These are phyloP conservation scores for Insectozyma bohioensis DNA, from an alignment of 1,139 yeast species.

Conservation along the genomic window DNA sequence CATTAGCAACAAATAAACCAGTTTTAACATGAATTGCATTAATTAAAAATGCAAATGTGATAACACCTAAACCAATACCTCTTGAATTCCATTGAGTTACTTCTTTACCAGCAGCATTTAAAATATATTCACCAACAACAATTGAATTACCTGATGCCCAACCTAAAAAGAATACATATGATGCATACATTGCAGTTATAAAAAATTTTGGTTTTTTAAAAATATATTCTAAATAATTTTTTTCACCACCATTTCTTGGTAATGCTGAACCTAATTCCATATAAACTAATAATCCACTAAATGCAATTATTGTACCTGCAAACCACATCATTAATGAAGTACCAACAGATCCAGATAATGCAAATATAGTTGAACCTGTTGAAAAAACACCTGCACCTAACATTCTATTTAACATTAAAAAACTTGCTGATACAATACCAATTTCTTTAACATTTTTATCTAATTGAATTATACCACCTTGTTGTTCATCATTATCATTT, in stretches of 20 bases:
- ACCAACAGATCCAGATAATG: constrained; percentile 74
- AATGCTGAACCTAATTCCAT: constrained; percentile 84
- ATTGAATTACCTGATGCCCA: constrained; percentile 81
- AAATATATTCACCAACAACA: constrained; percentile 49
- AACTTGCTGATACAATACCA: constrained; percentile 68
- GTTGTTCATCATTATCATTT: constrained; percentile 24
- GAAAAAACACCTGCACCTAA: constrained; percentile 89
- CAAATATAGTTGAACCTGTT: constrained; percentile 75
- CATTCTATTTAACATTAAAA: constrained; percentile 75
- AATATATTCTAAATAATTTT: constrained; percentile 75
- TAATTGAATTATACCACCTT: constrained; percentile 39
- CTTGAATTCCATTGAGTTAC: constrained; percentile 74
- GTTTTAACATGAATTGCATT: constrained; percentile 62
- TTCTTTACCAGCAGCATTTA: constrained; percentile 71
- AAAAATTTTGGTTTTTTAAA: constrained; percentile 68
- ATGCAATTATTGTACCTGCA: constrained; percentile 71
- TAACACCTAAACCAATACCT: constrained; percentile 72
- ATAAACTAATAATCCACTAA: constrained; percentile 72
- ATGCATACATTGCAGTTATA: constrained; percentile 71
- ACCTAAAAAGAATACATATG: constrained; percentile 74
- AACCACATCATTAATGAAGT: constrained; percentile 73
- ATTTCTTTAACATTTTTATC: constrained; percentile 57
- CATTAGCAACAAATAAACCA: constrained; percentile 68
- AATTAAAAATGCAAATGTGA: constrained; percentile 67
- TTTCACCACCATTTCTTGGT: constrained; percentile 88